Base-by-base conservation (phyloP, 768 basidiomycete species). In the Termitomyces sp. region DNA sequence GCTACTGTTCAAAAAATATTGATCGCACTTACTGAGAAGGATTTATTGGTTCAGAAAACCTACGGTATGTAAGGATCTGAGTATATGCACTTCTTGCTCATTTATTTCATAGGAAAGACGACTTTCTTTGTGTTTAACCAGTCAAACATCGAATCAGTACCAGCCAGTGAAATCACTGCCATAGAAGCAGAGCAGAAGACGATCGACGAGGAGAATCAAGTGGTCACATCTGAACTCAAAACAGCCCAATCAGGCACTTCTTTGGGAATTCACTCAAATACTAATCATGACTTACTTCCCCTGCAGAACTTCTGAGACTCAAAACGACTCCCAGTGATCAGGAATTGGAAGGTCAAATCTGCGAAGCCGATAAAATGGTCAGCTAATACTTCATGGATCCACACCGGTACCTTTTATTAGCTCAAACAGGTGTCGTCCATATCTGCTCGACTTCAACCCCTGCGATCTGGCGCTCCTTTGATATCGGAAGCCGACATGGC, bases 91-190 rank as follows among this genome's bases (percentile, higher is more conserved):
- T 24, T 46, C 58, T 55, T 56, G 58, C 24, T 28, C 10, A 60
- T 57, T 54, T 58, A 32, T 48, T 20, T 53, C 28, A 6, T 65
- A 93, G 91, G 90, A 10, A 93, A 97, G 71, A 88, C 85, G 2
- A 86, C 86, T 0, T 88, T 95, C 68, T 97, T 92, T 65, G 92
- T 94, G 13, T 84, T 84, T 36, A 94, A 94, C 61, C 89, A 96
- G 72, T 79, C 79, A 18, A 84, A 83, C 28, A 77, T 92, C 53
- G 81, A 86, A 30, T 77, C 83, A 24, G 76, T 92, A 54, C 81
- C 86, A 5, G 69, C 81, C 0, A 83, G 84, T 48, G 81, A 85
- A 55, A 73, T 92, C 28, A 72, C 80, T 13, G 71, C 72, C 2
- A 78, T 94, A 10, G 84, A 90, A 62, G 68, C 68, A 0, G 86